Evolutionary conservation across 1,284 basidiomycete genomes (phyloP).

Genomic region (Phylloboletellus chloephorus): DNA sequence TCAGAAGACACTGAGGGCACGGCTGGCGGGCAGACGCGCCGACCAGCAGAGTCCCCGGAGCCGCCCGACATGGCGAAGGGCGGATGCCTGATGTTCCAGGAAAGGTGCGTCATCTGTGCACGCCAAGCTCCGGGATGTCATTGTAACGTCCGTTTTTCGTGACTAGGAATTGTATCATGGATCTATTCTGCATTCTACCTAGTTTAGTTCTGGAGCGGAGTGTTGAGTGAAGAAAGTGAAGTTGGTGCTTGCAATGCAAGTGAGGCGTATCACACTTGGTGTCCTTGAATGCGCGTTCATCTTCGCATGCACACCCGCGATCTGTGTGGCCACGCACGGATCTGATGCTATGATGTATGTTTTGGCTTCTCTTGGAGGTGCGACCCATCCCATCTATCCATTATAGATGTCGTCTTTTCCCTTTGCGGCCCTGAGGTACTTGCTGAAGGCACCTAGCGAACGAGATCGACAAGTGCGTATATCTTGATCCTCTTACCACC

Average conservation of each 20-base stretch:
- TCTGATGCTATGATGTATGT: conserved; percentile 25
- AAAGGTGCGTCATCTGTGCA: conserved; percentile 10
- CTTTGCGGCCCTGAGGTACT: conserved; percentile 13
- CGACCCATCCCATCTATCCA: neutral
- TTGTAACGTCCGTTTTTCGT: neutral
- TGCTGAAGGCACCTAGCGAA: conserved; percentile 13
- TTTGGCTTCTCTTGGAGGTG: conserved; percentile 15
- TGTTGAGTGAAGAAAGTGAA: conserved; percentile 25
- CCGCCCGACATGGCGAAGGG: no score
- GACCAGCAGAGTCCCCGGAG: no score
- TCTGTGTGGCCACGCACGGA: conserved; percentile 12
- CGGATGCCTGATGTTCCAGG: conserved; percentile 28
- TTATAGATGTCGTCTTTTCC: conserved; percentile 13
- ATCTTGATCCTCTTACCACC: neutral
- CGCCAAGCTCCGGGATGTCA: neutral
- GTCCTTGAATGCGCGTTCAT: neutral
- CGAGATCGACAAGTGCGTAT: conserved; percentile 22
- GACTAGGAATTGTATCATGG: conserved; percentile 22
- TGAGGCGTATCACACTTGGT: neutral
- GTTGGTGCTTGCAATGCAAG: conserved; percentile 30
- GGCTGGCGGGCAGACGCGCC: no score
- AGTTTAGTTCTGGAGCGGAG: conserved; percentile 29
- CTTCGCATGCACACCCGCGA: conserved; percentile 21
- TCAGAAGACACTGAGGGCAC: no score
- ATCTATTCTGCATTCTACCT: conserved; percentile 35